Base-by-base conservation (phyloP, 2,329 filamentous ascomycete genomes). In the Alternaria incomplexa region DNA sequence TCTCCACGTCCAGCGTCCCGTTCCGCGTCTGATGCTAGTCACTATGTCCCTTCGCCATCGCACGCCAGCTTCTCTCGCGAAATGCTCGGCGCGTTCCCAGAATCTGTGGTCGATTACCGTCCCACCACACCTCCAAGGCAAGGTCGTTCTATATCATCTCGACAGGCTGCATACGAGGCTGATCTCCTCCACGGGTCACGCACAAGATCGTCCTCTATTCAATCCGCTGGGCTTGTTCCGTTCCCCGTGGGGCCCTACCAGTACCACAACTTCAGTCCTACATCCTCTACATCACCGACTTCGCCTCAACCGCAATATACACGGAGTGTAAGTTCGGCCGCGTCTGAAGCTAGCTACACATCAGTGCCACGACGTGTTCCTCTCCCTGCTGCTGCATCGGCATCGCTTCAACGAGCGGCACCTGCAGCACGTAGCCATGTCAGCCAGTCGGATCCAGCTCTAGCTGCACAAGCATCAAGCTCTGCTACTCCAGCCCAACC, bases 1-100 rank as follows among this genome's bases (percentile, higher is more conserved):
- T 64, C 69, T 28, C 79, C 80, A 25, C 83, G 81, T 17, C 82
- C 84, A n/a, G 80, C 79, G 43, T 81, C 82, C 17, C 81, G 80
- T 15, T 81, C 81, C 5, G 77, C 75, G 30, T 81, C 65, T 72
- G 80, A 65, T 67, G 78, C 78, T 17, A 65, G 58, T 40, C 61
- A 60, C 26, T 65, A 68, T 26, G 43, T 53, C 12, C 48, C 62
- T 30, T 75, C 74, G 17, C 76, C 80, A 44, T 79, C 81, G 43
- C 77, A 79, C 11, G 52, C 63, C 28, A 58, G 65, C 23, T 63
- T 72, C 70, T 57, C 72, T 66, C 58, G 76, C 71, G 73, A 79
- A 67, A 61, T 77, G 44, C 79, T 82, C 3, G 81, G 82, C 25
- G 75, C 74, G 10, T 73, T 79, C 40, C 80, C 83, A 5, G 81